These are phyloP conservation scores for Eryngium alpinum DNA, from an alignment of 140 eudicot species.

Conservation along the genomic window DNA sequence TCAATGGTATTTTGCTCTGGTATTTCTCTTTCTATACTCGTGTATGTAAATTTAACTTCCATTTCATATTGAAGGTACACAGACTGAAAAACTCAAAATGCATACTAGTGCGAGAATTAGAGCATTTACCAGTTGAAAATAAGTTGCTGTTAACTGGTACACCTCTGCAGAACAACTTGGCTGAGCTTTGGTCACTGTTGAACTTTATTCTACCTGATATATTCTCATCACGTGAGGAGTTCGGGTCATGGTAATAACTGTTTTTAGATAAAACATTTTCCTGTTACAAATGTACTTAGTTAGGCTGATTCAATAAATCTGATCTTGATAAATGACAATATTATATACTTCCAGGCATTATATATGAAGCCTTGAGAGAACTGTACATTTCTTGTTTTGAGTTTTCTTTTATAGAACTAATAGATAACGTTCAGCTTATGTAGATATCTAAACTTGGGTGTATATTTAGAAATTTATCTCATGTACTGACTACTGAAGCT, in stretches of 20 bases:
- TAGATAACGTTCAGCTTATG: too few relatives aligned
- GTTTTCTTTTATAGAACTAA: too few relatives aligned
- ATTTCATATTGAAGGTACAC: conserved; percentile 60
- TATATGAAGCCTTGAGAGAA: neutral
- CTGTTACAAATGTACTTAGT: neutral
- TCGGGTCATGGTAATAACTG: conserved; percentile 75
- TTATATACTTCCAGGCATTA: neutral
- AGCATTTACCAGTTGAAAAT: conserved; percentile 61
- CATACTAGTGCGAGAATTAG: conserved; percentile 67
- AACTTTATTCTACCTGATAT: conserved; percentile 96
- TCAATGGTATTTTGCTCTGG: neutral
- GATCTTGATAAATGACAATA: neutral
- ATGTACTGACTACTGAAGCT: neutral
- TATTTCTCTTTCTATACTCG: neutral
- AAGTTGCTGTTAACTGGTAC: conserved; percentile 96
- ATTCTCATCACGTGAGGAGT: conserved; percentile 89
- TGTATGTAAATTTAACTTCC: neutral
- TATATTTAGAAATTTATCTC: neutral
- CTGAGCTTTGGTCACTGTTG: conserved; percentile 96
- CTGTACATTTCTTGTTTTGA: neutral
- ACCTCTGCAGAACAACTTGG: conserved; percentile 92
- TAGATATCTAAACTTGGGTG: neutral
- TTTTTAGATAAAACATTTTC: neutral
- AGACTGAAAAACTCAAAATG: conserved; percentile 83
- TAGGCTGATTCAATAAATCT: neutral